Evolutionary conservation across 176 grass and related monocot species (phyloP).

Genomic region (Triticum timopheevii): DNA sequence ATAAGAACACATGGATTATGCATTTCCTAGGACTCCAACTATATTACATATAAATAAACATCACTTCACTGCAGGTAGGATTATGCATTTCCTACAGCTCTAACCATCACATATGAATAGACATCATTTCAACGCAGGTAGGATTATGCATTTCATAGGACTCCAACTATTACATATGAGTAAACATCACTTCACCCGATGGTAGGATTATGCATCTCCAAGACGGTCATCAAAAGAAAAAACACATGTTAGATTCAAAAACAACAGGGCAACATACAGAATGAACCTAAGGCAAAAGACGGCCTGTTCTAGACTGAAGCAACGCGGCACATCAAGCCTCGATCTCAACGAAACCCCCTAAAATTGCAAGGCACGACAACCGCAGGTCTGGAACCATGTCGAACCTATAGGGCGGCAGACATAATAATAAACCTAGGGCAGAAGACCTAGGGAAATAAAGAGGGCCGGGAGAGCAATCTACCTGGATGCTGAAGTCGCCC

Average conservation of each 20-base stretch:
- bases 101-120: background rate
- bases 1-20: background rate
- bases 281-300: background rate
- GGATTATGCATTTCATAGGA: background rate
- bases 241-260: background rate
- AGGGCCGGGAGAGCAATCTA: slow-evolving; percentile 5
- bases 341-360: background rate
- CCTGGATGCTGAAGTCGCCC: slow-evolving; percentile 99
- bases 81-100: background rate
- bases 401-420: background rate
- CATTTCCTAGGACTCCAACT: background rate
- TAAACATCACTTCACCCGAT: slow-evolving; percentile 1
- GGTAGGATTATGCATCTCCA: background rate
- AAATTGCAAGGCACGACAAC: background rate
- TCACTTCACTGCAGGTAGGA: background rate
- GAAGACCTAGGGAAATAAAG: background rate
- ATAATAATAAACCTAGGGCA: background rate
- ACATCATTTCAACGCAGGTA: background rate
- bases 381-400: background rate
- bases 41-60: background rate
- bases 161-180: background rate
- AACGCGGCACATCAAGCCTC: background rate
- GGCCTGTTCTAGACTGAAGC: background rate
- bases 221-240: background rate
- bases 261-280: background rate